Evolutionary conservation across 495 filamentous ascomycete genomes (phyloP).

Genomic region (Penicillium salamii): DNA sequence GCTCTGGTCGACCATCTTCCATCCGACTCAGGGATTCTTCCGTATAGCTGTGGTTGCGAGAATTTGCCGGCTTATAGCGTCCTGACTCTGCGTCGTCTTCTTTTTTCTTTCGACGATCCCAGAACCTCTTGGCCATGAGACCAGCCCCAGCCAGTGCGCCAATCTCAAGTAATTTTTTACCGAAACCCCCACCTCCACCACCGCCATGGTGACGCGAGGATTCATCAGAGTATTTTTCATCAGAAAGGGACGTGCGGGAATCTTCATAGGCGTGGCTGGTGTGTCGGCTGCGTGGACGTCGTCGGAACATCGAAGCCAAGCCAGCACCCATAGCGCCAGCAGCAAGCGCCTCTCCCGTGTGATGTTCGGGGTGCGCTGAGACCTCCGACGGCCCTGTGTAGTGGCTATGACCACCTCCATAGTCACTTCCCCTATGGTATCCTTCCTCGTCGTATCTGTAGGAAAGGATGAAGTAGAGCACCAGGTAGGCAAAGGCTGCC

Average conservation of each 20-base stretch:
- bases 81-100: constrained; percentile 57
- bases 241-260: constrained; percentile 51
- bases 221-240: constrained; percentile 60
- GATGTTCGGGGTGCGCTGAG: constrained; percentile 27
- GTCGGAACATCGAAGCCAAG: constrained; percentile 54
- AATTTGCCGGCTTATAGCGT: constrained; percentile 44
- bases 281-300: constrained; percentile 34
- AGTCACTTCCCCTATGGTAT: constrained; percentile 42
- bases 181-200: constrained; percentile 51
- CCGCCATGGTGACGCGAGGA: constrained; percentile 23
- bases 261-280: constrained; percentile 37
- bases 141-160: constrained; percentile 66
- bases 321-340: constrained; percentile 60
- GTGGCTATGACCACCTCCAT: constrained; percentile 55
- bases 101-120: constrained; percentile 55
- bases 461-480: constrained; percentile 70
- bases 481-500: constrained; percentile 62
- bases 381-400: constrained; percentile 38
- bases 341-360: constrained; percentile 37
- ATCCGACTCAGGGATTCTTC: constrained; percentile 42
- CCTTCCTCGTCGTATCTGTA: constrained; percentile 57
- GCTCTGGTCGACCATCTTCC: constrained; percentile 41
- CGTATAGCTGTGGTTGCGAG: constrained; percentile 40
- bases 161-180: constrained; percentile 62
- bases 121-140: constrained; percentile 60